Evolutionary conservation across 1,139 yeast genomes (phyloP), one percentile per base, ranked within the genome.

Genomic region (Hanseniaspora sp.): DNA sequence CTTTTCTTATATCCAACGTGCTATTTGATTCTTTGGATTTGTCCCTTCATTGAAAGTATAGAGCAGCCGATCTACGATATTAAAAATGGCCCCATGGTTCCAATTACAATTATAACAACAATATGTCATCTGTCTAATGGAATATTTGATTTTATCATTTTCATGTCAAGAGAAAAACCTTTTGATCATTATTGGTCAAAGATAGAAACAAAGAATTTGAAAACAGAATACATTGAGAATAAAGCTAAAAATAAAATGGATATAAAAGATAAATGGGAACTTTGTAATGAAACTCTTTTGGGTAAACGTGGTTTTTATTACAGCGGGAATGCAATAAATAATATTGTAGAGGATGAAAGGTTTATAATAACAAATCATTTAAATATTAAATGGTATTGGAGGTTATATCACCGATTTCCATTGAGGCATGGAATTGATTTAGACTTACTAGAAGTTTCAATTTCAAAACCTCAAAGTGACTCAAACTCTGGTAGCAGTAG

Each of bases 1-100:
- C 83, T 88, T 52, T 86, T 88, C 66, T 74, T 88, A 43, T 88
- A 88, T 65, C 96, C 96, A 1, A 71, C 83, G 43, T 85, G 95
- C 1, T 88, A 86, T 66, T 73, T 85, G 55, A 72, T 85, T 43
- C 69, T 87, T 49, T 87, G 96, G 95, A 65, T 83, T 15, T 82
- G 86, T 60, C 96, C 96, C 0, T 77, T 86, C 58, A 76, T 83
- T n/a, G 74, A 80, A 42, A 85, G 83, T 62, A 72, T 80, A 49
- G 74, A 86, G 7, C 86, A 81, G 64, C 70, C 71, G 56, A 69
- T 71, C 52, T 72, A 78, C 61, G 83, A 79, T 59, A 63, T 71
- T 51, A 58, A 59, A 2, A 74, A 71, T 58, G 74, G 76, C 0
- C 80, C 83, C 0, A 73, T 80, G 8, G 76, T 75, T 59, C 84